Base-by-base conservation (phyloP, 106 monocot species). In the Dendrobium chrysotoxum region DNA sequence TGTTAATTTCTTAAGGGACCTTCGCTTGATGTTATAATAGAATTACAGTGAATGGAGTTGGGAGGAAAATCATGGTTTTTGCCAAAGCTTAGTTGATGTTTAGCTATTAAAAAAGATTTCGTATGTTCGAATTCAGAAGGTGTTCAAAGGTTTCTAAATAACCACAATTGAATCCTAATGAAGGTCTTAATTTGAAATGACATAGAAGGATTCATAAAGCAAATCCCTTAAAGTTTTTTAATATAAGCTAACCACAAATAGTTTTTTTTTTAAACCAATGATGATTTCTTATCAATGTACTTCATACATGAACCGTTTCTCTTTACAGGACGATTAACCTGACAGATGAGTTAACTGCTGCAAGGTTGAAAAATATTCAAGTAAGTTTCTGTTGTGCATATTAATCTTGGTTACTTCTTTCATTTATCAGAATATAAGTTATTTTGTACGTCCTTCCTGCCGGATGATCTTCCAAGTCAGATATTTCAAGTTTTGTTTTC, bases 281-380 rank as follows among this genome's bases (percentile, higher is more conserved):
- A 70, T 70, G 70, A 70, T 30, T 28, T 30, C 31, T 70, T 70
- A 70, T 70, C 70, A 35, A 5, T 30, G 35, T 70, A 35, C 15
- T 30, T 70, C 31, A 65, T 35, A 35, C 35, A 35, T 23, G 25
- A 65, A 65, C 8, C 28, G 5, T 68, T 45, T 73, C 67, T 30
- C 61, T 65, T 78, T n/a, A 82, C 84, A 95, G 95, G 81, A 85
- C 92, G 88, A 85, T 85, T 54, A 58, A 35, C 66, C 80, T 95
- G 72, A 86, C 87, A 68, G 88, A 92, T 84, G 92, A 95, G 75
- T 67, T 92, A 76, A 87, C 84, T 82, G 82, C 85, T 50, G 87
- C 83, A 82, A 92, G 85, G 79, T 41, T 88, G 38, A 92, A 86
- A 31, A 87, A 95, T 47, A 26, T 79, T 57, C 87, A 94, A 91